Percentiles rank a stretch among this genome's conserved stretches.
These are phyloP conservation scores for Arctium lappa DNA, from an alignment of 129 eudicot species.

Conservation along the genomic window DNA sequence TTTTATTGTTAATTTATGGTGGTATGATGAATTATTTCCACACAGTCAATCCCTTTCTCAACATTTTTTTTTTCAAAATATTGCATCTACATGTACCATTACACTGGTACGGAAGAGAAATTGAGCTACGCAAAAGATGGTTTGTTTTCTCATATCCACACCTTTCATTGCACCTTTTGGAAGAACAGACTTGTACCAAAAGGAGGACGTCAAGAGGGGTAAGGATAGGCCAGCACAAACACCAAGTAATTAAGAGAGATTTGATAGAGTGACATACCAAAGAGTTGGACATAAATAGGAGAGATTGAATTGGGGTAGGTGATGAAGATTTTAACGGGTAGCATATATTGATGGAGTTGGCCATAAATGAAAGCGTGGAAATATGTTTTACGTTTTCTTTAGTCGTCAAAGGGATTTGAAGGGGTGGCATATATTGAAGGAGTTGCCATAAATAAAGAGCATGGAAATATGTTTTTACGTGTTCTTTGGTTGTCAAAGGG, in stretches of 20 bases:
- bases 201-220: background rate
- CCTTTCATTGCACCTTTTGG: too few species aligned
- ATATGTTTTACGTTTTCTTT: too few species aligned
- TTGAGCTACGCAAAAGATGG: background rate
- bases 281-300: background rate
- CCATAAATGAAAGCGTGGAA: too few species aligned
- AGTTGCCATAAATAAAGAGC: too few species aligned
- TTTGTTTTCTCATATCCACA: too few species aligned
- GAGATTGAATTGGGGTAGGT: background rate
- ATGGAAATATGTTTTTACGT: too few species aligned
- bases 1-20: background rate
- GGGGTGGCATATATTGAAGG: too few species aligned
- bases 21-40: background rate
- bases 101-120: background rate
- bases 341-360: too few species aligned
- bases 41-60: background rate
- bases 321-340: too few species aligned
- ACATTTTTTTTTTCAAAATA: background rate
- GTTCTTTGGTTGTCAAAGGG: too few species aligned
- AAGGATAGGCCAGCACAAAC: background rate
- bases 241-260: background rate
- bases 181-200: too few species aligned
- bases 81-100: background rate
- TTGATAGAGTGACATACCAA: background rate
- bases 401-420: too few species aligned